Evolutionary conservation across 257 asterid genomes (phyloP), one percentile per base, ranked within the genome.

Genomic region (Solanum clarkiae): DNA sequence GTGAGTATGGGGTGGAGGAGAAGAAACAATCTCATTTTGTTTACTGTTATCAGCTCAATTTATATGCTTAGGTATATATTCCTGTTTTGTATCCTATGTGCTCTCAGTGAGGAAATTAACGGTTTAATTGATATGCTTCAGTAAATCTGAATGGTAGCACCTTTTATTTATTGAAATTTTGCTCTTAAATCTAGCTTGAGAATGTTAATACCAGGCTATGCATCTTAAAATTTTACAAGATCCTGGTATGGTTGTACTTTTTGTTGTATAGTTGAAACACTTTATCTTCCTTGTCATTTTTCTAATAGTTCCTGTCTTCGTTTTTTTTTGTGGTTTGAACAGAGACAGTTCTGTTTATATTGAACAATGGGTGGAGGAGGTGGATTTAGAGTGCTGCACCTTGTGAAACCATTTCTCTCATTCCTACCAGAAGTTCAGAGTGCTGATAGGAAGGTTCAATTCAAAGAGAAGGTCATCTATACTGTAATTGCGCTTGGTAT

Each of bases 341-440:
- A 79, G 82, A 53, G 65, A 79, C 53, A 79, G 45, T 16, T 79
- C 82, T 29, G 24, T 53, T 53, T 15, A 59, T 74, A 72, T 53
- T n/a, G 59, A 87, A 89, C 82, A 77, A 92, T 92, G 97, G 93
- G 93, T 32, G 94, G 97, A 86, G 97, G 95, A 42, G 94, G 97
- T 85, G 97, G 95, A 85, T 93, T 93, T 66, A 91, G 95, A 86
- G 95, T 91, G 82, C 89, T 93, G 89, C 95, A 91, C 86, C 90
- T 93, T n/a, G 97, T 93, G 47, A 90, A 92, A 60, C 95, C 95
- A 7, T 93, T 93, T 86, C 95, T 93, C 63, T 83, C 94, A 1
- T 91, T 92, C 83, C 86, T 92, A 80, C 97, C 95, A 0, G 95
- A 92, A 88, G 97, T 93, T 88, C 97, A 91, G 88, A 91, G 88